Evolutionary conservation across 2,329 filamentous ascomycete species (phyloP), one percentile per base, ranked within the genome.

Genomic region (Fusarium sambucinum): DNA sequence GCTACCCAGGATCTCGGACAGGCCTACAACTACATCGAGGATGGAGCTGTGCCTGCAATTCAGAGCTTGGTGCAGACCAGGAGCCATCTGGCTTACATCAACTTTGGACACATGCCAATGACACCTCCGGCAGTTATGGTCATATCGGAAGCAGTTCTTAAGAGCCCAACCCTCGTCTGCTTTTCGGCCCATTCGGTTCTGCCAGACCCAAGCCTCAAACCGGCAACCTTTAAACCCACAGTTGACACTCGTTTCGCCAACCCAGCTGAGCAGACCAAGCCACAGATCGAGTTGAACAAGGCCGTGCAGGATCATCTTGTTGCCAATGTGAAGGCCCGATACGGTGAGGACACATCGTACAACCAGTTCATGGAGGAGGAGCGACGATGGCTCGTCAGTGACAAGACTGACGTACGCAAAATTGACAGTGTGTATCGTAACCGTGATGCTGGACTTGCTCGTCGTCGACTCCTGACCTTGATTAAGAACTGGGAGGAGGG

Each of bases 21-120:
- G 70, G 80, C 80, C 29, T 85, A 82, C 75, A 85, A 85, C 61
- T 85, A 79, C 73, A 75, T 85, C 41, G 79, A 80, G 29, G 80
- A 83, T 59, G 74, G 41, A 7, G 74, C 76, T 19, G 73, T 79
- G 5, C 61, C 73, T 4, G 67, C 77, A 23, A 73, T 85, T 12
- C 62, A 69, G 35, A 61, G 70, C 16, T 69, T 85, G 19, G 59
- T 84, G 51, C 63, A 61, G 16, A 70, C 72, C 6, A 73, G 75
- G 19, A 67, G 74, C 12, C 61, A 63, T 11, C 73, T 85, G 9
- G 69, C 78, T 29, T 84, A 81, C 59, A 71, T 85, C 40, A 81
- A 81, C 63, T 75, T 85, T 35, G 77, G 79, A 9, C 76, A 79
- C 55, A 82, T 74, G 59, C 74, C 74, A 55, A 74, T 78, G 42